Conservation (phyloP, 495 filamentous ascomycete species). For the Daldinia vernicosa region DNA sequence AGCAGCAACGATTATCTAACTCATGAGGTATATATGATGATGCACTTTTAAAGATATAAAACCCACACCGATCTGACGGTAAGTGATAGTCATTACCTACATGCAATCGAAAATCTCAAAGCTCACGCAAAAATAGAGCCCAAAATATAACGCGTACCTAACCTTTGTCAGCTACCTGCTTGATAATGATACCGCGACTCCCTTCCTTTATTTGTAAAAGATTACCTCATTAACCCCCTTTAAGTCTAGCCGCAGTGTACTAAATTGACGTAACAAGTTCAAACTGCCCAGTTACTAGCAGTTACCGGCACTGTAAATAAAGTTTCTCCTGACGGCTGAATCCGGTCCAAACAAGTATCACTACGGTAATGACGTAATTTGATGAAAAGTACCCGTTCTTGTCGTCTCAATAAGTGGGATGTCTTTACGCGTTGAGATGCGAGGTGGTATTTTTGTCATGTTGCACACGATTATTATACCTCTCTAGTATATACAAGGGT, state of each 20-base stretch:
- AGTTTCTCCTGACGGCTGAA: constrained; percentile 30
- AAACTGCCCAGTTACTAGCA: constrained; percentile 12
- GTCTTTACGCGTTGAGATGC: not conserved
- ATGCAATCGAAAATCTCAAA: not conserved
- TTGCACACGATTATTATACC: not conserved
- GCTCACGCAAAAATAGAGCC: not conserved
- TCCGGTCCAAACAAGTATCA: constrained; percentile 7
- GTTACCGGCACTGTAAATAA: constrained; percentile 3
- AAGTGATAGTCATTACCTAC: not conserved
- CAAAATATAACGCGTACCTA: not conserved
- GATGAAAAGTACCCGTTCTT: not conserved
- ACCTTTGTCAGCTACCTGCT: constrained; percentile 1
- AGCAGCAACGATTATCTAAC: not conserved
- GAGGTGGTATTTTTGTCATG: not conserved
- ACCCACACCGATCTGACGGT: not conserved
- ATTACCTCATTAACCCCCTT: constrained; percentile 17
- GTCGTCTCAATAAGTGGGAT: not conserved
- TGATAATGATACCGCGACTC: constrained; percentile 18
- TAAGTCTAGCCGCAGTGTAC: constrained; percentile 12
- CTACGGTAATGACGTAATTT: constrained; percentile 36
- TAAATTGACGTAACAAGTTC: constrained; percentile 12
- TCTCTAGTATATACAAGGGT: not conserved
- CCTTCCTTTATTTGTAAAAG: constrained; percentile 20
- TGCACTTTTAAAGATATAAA: not conserved
- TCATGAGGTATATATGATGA: not conserved